These are phyloP conservation scores for Dorcoceras hygrometricum DNA, from an alignment of 257 asterid species.

Conservation along the genomic window DNA sequence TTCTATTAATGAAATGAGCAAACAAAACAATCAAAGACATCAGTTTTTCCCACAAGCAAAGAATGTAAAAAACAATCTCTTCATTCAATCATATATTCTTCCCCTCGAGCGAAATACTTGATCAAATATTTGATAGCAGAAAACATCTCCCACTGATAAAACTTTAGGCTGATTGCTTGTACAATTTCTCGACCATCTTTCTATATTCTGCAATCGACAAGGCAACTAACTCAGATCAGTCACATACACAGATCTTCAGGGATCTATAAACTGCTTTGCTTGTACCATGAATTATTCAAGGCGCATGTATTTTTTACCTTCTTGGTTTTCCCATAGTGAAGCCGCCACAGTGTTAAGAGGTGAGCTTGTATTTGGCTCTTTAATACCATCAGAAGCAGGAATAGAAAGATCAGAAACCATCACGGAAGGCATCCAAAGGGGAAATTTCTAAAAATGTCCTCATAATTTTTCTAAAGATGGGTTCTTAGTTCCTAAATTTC, in stretches of 20 bases:
- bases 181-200: conserved; percentile 59
- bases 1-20: neutral
- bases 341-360: conserved; percentile 94
- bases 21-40: neutral
- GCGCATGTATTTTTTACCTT: conserved; percentile 50
- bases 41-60: neutral
- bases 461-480: no score
- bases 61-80: neutral
- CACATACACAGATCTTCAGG: neutral
- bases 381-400: neutral
- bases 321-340: conserved; percentile 83
- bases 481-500: neutral
- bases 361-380: conserved; percentile 88
- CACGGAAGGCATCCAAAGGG: neutral
- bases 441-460: no score
- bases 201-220: conserved; percentile 41
- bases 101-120: neutral
- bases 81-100: no score
- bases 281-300: neutral
- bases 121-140: neutral
- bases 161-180: conserved; percentile 42
- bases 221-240: neutral
- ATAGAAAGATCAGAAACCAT: neutral
- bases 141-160: conserved; percentile 13
- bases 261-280: neutral